phyloP scores from a whole-genome alignment of 345 rosid genomes.

The Schrenkiella parvula region DNA sequence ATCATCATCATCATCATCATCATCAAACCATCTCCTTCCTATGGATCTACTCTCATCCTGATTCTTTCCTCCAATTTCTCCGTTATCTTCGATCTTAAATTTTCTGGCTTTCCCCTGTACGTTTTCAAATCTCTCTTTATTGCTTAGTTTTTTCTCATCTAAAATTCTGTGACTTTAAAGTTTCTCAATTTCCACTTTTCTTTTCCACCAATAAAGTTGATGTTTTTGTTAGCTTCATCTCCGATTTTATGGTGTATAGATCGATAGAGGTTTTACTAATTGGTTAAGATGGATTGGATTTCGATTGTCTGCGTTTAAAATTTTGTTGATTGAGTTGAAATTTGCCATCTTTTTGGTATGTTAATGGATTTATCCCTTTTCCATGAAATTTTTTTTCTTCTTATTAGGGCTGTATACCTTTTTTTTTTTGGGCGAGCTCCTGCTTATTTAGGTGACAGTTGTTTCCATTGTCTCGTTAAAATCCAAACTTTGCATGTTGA shows the following conservation, averaged over 20 bases:
- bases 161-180: neutral
- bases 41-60: constrained; percentile 25
- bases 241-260: neutral
- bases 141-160: constrained; percentile 6
- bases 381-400: neutral
- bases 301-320: neutral
- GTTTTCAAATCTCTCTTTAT: neutral
- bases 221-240: neutral
- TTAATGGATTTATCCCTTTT: neutral
- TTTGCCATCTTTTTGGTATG: neutral
- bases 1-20: too few relatives aligned
- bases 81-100: neutral
- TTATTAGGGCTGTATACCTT: neutral
- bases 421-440: neutral
- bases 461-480: neutral
- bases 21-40: constrained; percentile 12
- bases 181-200: neutral
- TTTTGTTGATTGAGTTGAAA: constrained; percentile 10
- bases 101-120: constrained; percentile 18
- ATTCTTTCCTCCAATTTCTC: constrained; percentile 18
- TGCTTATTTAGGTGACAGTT: neutral
- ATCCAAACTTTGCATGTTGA: constrained; percentile 15
- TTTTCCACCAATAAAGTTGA: neutral
- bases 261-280: neutral
- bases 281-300: neutral